A percentile compares a stretch with the other conserved stretches of the same genome.
These are phyloP conservation scores for Brettanomyces bruxellensis DNA, from an alignment of 805 yeast genomes.

Conservation along the genomic window DNA sequence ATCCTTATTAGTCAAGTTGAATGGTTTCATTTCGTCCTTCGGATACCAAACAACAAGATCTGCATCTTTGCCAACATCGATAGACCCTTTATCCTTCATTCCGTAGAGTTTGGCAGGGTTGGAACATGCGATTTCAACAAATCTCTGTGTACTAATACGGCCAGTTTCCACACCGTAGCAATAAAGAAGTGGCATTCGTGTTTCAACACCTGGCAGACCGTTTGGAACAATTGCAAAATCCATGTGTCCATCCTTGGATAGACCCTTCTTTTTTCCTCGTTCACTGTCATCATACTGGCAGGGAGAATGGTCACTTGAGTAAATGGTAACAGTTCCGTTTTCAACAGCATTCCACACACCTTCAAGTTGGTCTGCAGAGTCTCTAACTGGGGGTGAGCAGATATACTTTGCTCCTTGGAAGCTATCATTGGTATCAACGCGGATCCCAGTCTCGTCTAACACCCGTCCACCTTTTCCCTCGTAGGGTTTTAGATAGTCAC, in stretches of 20 bases:
- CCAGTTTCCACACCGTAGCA: conserved; percentile 35
- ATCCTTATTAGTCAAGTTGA: conserved; percentile 21
- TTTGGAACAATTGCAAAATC: conserved; percentile 37
- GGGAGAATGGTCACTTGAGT: conserved; percentile 40
- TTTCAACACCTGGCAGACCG: conserved; percentile 42
- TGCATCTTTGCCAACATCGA: conserved; percentile 40
- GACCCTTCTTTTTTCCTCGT: conserved; percentile 34
- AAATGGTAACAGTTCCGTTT: conserved; percentile 39
- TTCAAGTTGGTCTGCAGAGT: conserved; percentile 28
- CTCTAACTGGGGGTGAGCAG: conserved; percentile 43
- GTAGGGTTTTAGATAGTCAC: conserved; percentile 26
- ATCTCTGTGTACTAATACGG: conserved; percentile 30
- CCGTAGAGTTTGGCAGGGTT: conserved; percentile 41
- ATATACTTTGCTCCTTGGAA: conserved; percentile 42
- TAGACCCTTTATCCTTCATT: conserved; percentile 32
- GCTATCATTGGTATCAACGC: conserved; percentile 20
- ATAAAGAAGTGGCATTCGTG: conserved; percentile 34
- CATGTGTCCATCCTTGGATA: conserved; percentile 28
- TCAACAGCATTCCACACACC: conserved; percentile 37
- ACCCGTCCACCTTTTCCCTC: background rate
- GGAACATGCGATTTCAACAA: conserved; percentile 35
- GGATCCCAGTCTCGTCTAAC: background rate
- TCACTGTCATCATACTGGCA: conserved; percentile 29
- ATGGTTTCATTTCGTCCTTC: conserved; percentile 20
- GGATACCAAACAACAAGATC: conserved; percentile 43